Conservation (phyloP, 169 alveolate genomes). For the Fabrea salina region DNA sequence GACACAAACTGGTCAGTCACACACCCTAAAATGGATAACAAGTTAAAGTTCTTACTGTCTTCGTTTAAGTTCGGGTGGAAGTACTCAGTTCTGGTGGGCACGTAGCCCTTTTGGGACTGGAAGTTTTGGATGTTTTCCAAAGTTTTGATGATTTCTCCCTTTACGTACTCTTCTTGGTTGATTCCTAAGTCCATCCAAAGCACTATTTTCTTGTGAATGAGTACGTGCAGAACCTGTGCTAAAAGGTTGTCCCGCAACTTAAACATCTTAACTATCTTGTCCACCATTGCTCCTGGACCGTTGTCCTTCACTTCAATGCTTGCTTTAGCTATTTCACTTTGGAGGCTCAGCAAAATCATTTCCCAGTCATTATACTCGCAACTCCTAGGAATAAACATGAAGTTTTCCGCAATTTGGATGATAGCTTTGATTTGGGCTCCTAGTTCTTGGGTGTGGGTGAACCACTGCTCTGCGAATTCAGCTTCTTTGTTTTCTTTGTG, state of each 20-base stretch:
- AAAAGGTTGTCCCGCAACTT: neutral
- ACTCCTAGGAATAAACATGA: neutral
- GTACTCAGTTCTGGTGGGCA: slow-evolving; percentile 17
- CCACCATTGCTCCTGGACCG: neutral
- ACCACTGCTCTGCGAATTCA: neutral
- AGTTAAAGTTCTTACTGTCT: neutral
- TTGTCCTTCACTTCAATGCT: neutral
- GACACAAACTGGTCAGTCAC: slow-evolving; percentile 3
- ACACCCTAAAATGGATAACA: neutral
- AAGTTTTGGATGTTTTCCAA: neutral
- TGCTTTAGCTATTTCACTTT: neutral
- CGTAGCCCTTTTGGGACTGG: neutral
- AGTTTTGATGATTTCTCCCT: slow-evolving; percentile 12
- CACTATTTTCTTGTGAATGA: slow-evolving; percentile 18
- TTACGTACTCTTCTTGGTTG: slow-evolving; percentile 18
- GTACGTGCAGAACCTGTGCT: slow-evolving; percentile 6
- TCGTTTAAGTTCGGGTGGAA: neutral
- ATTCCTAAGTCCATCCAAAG: slow-evolving; percentile 31
- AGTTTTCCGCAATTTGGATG: neutral
- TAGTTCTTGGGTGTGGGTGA: neutral
- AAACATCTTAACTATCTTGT: neutral
- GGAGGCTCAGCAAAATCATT: neutral
- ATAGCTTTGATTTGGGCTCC: slow-evolving; percentile 8
- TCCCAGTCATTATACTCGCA: slow-evolving; percentile 12
- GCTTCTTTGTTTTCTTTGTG: neutral